These are phyloP conservation scores for Coniochaeta sp. DNA, from an alignment of 2,329 filamentous ascomycete genomes.

Conservation along the genomic window DNA sequence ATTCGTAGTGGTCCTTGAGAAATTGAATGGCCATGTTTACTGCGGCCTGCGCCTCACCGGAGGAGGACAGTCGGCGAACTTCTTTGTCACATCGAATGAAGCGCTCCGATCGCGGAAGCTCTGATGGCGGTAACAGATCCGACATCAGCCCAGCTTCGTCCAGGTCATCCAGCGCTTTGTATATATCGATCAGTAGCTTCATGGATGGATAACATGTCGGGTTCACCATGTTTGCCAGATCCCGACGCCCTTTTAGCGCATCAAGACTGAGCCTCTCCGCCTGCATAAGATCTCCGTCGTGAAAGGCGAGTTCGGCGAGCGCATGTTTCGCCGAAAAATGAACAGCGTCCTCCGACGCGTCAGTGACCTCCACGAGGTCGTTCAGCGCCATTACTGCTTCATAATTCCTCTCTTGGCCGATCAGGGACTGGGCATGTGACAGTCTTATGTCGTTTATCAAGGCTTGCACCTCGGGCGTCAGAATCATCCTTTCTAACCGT, in stretches of 20 bases:
- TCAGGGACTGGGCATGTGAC: neutral
- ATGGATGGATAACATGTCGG: neutral
- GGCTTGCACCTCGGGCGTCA: neutral
- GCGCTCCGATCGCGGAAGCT: neutral
- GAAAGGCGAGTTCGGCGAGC: neutral
- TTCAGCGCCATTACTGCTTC: neutral
- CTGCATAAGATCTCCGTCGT: neutral
- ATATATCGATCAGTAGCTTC: neutral
- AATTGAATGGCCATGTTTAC: neutral
- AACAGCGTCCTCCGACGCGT: neutral
- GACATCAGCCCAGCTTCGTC: neutral
- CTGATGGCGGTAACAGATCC: neutral
- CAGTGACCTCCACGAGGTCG: neutral
- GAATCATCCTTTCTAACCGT: neutral
- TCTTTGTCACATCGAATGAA: neutral
- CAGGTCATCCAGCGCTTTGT: neutral
- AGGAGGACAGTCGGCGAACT: neutral
- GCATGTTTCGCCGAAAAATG: neutral
- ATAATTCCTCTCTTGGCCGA: neutral
- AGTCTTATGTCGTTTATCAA: neutral
- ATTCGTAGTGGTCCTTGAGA: neutral
- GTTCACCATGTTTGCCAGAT: neutral
- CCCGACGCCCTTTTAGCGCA: neutral
- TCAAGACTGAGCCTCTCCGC: neutral
- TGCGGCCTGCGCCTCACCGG: neutral